Conservation (phyloP, 75 land plant genomes). For the Sequoia sempervirens region DNA sequence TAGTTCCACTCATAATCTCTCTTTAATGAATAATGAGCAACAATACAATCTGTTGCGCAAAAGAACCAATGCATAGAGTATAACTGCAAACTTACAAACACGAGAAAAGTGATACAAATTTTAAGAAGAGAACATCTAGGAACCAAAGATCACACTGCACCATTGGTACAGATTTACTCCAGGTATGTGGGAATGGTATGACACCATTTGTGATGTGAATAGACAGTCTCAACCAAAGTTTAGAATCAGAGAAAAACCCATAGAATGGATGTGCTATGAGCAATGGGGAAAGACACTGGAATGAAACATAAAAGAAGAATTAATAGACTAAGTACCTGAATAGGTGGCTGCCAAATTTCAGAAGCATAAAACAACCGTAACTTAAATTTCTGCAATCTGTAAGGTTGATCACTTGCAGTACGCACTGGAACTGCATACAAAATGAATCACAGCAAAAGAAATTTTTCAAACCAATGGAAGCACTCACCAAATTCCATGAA, state of each 20-base stretch:
- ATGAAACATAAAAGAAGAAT: slow-evolving; percentile 1
- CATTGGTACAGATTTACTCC: not conserved
- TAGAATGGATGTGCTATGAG: not conserved
- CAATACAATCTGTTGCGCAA: not conserved
- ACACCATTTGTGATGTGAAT: not conserved
- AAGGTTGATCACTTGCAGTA: slow-evolving; percentile 94
- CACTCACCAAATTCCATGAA: not conserved
- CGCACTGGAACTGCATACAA: slow-evolving; percentile 85
- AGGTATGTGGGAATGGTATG: not conserved
- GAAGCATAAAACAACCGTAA: slow-evolving; percentile 69
- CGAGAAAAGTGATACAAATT: not conserved
- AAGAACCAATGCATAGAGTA: not conserved
- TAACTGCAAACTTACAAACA: not conserved
- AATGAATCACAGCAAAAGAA: not conserved
- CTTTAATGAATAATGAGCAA: not conserved
- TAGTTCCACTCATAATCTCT: not conserved
- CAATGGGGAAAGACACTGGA: not conserved
- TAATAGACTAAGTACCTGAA: slow-evolving; percentile 55
- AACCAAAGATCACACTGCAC: not conserved
- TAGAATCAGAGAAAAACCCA: not conserved
- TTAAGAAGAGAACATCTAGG: not conserved
- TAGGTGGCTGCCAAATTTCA: slow-evolving; percentile 58
- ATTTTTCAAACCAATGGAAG: not conserved
- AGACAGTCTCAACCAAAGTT: not conserved
- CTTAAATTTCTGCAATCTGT: slow-evolving; percentile 81